Base-by-base conservation (phyloP, 164 flowering plant species). In the Nymphaea colorata region DNA sequence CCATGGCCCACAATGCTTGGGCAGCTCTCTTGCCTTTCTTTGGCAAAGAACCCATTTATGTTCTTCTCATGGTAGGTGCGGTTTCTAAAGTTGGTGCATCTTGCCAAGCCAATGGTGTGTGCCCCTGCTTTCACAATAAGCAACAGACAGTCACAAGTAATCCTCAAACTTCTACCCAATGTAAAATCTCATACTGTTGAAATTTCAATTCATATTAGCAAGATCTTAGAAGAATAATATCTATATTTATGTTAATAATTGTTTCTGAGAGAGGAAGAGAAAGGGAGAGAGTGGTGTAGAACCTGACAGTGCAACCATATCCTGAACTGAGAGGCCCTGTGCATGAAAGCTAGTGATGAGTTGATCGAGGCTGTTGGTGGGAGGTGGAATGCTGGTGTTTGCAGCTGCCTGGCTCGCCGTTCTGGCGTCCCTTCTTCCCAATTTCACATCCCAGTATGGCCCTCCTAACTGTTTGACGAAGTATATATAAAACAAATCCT, bases 81-180 rank as follows among this genome's bases (percentile, higher is more conserved):
- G 3, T 81, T 69, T 55, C 91, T 70, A 76, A 88, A 85, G 42
- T 8, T 36, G 11, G 79, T 76, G 79, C 94, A 86, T 70, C 89
- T 75, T 59, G 94, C 82, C 69, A 81, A 82, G 53, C 94, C 94
- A 7, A 88, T 85, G 18, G 94, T 86, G 73, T 88, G 94, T 62
- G 70, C 77, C 16, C 64, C 64, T 61, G 64, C 16, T 17, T 17
- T n/a, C 3, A 55, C 16, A 8, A 1, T 10, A 8, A 8, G 10
- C 1, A 55, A 2, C 10, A 8, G 16, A 55, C 1, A 55, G 36
- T 25, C 36, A 25, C 36, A 25, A 25, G 0, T 25, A 25, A 25
- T 25, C 36, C 36, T 25, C 36, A 25, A 25, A 25, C 36, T 25
- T 25, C 1, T 25, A 1, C 36, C 36, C 36, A 8, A 55, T 55